Conservation (phyloP, 208 protist genomes). For the Leishmania arabica region DNA sequence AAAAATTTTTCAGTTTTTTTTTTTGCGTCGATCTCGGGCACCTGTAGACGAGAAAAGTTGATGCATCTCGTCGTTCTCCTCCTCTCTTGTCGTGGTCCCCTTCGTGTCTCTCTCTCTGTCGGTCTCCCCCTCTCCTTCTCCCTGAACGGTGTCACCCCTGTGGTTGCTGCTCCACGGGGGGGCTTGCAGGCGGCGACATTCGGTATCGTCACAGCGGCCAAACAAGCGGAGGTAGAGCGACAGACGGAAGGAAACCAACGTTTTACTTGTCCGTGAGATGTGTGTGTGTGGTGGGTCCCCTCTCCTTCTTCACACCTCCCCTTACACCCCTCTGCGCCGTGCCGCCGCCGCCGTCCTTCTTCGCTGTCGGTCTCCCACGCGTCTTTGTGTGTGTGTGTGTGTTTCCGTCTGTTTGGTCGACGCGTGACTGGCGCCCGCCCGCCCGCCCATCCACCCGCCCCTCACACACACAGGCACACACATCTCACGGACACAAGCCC, state of each 20-base stretch:
- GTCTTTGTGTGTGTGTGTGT: too few relatives aligned
- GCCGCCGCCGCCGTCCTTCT: background rate
- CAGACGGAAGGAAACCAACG: too few relatives aligned
- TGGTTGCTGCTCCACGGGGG: too few relatives aligned
- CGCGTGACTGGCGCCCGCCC: background rate
- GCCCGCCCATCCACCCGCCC: background rate
- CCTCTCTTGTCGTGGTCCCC: background rate
- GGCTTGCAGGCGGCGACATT: too few relatives aligned
- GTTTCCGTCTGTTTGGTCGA: slow-evolving; percentile 13
- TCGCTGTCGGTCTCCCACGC: slow-evolving; percentile 9
- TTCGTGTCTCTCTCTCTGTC: background rate
- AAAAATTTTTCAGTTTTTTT: too few relatives aligned
- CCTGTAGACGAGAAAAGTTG: background rate
- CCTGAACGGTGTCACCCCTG: background rate
- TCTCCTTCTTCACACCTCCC: background rate
- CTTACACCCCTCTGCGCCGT: background rate
- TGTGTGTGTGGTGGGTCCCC: background rate
- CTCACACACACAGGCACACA: background rate
- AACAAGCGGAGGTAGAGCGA: too few relatives aligned
- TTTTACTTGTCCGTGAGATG: too few relatives aligned
- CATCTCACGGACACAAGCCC: background rate
- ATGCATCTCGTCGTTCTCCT: background rate
- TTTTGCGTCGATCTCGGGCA: background rate
- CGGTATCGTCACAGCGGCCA: too few relatives aligned
- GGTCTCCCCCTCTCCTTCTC: background rate